Evolutionary conservation across 2,329 filamentous ascomycete species (phyloP), one percentile per base, ranked within the genome.

Genomic region (Beauveria rudraprayagi): DNA sequence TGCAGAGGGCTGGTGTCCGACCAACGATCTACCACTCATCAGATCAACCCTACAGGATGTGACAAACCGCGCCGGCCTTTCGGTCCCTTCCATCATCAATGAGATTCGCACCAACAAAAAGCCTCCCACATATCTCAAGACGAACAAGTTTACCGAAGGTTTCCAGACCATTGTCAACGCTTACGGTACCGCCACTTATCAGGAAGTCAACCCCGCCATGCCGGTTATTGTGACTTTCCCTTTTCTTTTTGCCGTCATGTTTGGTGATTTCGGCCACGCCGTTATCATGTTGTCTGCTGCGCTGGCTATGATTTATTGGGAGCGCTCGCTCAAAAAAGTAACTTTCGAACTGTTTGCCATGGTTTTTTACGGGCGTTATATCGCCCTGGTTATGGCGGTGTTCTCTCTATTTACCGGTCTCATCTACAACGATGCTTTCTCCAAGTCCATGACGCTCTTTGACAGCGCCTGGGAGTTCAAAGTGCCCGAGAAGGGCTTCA

Each of bases 171-270:
- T 99, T 73, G 95, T 99, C 73, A 93, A 99, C 70, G 94, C 95
- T 30, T 99, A 99, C 71, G 95, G 94, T 71, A 97, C 94, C 47
- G 90, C 94, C 63, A 97, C 96, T 66, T 99, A 99, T 76, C 90
- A 90, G 67, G 94, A 99, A 77, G 90, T 97, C 74, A 99, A 99
- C 77, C 94, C 94, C 61, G 93, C 92, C 64, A 83, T 99, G 24
- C 93, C 93, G 43, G 94, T 96, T 56, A 92, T 97, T 67, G 88
- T 99, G 65, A 99, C 94, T 6, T 99, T 99, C 76, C 94, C 95
- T n/a, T 99, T 99, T 81, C 81, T 99, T 64, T 99, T 99, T 72
- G 94, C 94, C 55, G 94, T 99, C 84, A 99, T 99, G 94, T 99
- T 99, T 72, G 95, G 94, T 80, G 94, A 99, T 76, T 88, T 96